Conservation (phyloP, 2,329 filamentous ascomycete genomes). For the Scleromitrula shiraiana region DNA sequence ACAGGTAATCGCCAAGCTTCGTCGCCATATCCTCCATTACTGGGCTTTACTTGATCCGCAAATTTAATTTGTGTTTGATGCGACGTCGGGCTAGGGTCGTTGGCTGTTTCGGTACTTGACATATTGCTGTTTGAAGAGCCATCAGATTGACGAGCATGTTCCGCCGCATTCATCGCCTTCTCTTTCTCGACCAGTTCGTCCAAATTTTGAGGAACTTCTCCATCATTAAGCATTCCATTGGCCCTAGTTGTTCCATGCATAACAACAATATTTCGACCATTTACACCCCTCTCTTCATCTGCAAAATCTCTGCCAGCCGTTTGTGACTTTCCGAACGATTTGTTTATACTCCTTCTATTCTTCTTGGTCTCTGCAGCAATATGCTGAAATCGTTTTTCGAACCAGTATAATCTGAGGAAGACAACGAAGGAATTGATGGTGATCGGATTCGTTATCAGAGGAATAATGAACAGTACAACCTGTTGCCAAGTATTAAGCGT, state of each 20-base stretch:
- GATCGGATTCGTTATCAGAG: slow-evolving; percentile 74
- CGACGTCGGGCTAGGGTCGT: slow-evolving; percentile 3
- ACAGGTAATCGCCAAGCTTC: slow-evolving; percentile 43
- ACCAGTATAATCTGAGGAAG: slow-evolving; percentile 92
- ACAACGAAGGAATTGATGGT: slow-evolving; percentile 81
- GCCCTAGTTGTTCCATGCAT: slow-evolving; percentile 49
- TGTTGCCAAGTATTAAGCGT: slow-evolving; percentile 64
- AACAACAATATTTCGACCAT: slow-evolving; percentile 57
- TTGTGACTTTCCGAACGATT: slow-evolving; percentile 50
- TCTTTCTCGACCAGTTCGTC: slow-evolving; percentile 16
- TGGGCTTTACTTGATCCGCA: slow-evolving; percentile 55
- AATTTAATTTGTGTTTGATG: slow-evolving; percentile 45
- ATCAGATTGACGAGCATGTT: slow-evolving; percentile 15
- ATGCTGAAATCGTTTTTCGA: slow-evolving; percentile 89
- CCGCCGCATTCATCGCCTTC: slow-evolving; percentile 12
- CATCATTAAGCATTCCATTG: slow-evolving; percentile 50
- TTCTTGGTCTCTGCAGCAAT: slow-evolving; percentile 66
- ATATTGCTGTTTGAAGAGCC: slow-evolving; percentile 13
- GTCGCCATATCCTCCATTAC: slow-evolving; percentile 47
- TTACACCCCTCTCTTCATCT: slow-evolving; percentile 48
- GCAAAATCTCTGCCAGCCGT: slow-evolving; percentile 36
- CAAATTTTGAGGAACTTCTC: slow-evolving; percentile 34
- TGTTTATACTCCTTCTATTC: slow-evolving; percentile 55
- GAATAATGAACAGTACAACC: slow-evolving; percentile 60
- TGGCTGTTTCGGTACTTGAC: slow-evolving; percentile 13